A percentile compares a stretch with the other conserved stretches of the same genome.
These are phyloP conservation scores for Collariella sp. DNA, from an alignment of 495 filamentous ascomycete genomes.

Conservation along the genomic window DNA sequence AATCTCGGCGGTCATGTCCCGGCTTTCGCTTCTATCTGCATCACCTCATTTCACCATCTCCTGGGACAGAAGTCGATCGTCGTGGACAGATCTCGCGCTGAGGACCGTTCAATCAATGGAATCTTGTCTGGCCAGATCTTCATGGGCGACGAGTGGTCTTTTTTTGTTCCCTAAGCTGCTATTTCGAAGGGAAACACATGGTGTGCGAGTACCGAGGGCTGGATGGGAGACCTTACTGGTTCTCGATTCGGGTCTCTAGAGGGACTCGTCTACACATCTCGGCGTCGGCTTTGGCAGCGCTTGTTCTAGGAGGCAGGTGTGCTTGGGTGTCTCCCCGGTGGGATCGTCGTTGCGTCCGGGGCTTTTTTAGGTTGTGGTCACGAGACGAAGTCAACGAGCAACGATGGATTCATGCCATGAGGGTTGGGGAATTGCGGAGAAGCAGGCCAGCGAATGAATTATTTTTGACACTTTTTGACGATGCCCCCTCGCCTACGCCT, in stretches of 20 bases:
- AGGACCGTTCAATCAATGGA: not conserved
- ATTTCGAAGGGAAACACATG: not conserved
- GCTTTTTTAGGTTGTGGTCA: slow-evolving; percentile 6
- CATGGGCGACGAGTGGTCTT: not conserved
- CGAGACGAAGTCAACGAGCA: slow-evolving; percentile 17
- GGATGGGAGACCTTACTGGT: not conserved
- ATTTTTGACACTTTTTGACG: not conserved
- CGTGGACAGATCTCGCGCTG: not conserved
- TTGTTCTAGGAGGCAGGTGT: not conserved
- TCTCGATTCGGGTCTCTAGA: not conserved
- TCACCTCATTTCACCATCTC: slow-evolving; percentile 5
- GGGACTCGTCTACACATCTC: slow-evolving; percentile 9
- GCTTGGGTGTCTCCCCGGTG: not conserved
- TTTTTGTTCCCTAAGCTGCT: not conserved
- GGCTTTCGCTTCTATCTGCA: slow-evolving; percentile 10
- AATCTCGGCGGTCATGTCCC: slow-evolving; percentile 10
- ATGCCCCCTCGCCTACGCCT: not conserved
- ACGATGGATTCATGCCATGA: slow-evolving; percentile 12
- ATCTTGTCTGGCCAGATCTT: not conserved
- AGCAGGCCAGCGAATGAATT: slow-evolving; percentile 2
- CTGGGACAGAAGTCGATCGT: not conserved
- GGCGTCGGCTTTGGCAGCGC: slow-evolving; percentile 12
- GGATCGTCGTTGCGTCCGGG: slow-evolving; percentile 6
- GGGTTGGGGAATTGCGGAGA: not conserved
- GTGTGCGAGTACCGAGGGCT: not conserved